A percentile compares a stretch with the other conserved stretches of the same genome.
Conservation (phyloP, 768 basidiomycete genomes). For the Amanita pallidorosea region DNA sequence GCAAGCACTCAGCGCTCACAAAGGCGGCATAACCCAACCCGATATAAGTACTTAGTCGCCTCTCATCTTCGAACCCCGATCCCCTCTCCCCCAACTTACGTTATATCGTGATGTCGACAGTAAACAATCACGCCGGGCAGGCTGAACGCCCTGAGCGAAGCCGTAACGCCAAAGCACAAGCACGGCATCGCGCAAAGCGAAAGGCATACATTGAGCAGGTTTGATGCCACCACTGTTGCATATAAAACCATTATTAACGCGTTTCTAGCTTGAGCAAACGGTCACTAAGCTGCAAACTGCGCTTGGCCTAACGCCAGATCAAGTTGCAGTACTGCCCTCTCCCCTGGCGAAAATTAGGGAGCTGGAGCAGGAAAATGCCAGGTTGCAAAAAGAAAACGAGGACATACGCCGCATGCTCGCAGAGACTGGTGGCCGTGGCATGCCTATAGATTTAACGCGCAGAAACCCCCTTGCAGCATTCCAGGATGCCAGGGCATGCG, state of each 20-base stretch:
- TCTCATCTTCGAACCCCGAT: constrained; percentile 39
- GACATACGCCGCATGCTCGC: constrained; percentile 59
- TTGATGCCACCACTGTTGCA: constrained; percentile 9
- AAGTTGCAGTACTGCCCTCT: constrained; percentile 62
- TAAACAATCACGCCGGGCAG: constrained; percentile 43
- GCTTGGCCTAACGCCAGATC: constrained; percentile 62
- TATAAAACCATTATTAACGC: not conserved
- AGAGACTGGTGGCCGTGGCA: constrained; percentile 26
- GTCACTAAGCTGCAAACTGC: constrained; percentile 77
- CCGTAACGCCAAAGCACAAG: constrained; percentile 84
- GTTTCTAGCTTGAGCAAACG: constrained; percentile 65
- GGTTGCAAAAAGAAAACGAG: constrained; percentile 63
- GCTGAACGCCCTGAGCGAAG: constrained; percentile 70
- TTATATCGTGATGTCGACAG: constrained; percentile 47
- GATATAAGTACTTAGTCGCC: constrained; percentile 29
- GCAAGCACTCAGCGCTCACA: constrained; percentile 23
- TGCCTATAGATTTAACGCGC: constrained; percentile 33
- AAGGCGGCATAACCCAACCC: constrained; percentile 14
- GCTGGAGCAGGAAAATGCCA: constrained; percentile 70
- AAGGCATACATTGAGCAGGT: constrained; percentile 93
- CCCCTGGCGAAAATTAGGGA: constrained; percentile 70
- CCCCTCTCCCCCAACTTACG: constrained; percentile 39
- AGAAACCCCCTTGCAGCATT: constrained; percentile 35
- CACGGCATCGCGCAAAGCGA: constrained; percentile 82
- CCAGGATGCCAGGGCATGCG: constrained; percentile 36